Evolutionary conservation across 2,329 filamentous ascomycete species (phyloP).

Genomic region (Alternaria sp.): DNA sequence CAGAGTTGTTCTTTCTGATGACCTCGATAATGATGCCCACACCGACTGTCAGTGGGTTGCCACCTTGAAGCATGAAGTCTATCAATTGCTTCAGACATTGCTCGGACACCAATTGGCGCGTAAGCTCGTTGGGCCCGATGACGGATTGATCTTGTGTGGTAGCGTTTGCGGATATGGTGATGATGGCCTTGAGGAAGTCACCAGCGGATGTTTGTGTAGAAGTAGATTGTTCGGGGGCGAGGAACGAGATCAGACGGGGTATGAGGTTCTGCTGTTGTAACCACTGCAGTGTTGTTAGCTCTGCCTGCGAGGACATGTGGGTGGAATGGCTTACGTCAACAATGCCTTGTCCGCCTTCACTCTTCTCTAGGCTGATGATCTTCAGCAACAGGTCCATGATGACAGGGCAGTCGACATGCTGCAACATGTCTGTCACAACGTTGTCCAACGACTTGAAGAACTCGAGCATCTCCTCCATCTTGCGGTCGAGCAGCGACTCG

Average conservation of each 20-base stretch:
- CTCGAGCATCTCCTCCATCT: slow-evolving; percentile 95
- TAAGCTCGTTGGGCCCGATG: slow-evolving; percentile 96
- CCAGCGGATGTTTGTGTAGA: slow-evolving; percentile 96
- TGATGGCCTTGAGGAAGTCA: slow-evolving; percentile 98
- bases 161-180: slow-evolving; percentile 97
- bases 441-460: slow-evolving; percentile 85
- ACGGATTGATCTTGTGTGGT: slow-evolving; percentile 99
- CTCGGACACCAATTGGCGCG: slow-evolving; percentile 89
- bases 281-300: slow-evolving; percentile 68
- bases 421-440: slow-evolving; percentile 84
- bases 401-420: slow-evolving; percentile 96
- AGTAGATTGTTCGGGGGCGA: slow-evolving; percentile 84
- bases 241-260: slow-evolving; percentile 83
- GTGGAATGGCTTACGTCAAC: slow-evolving; percentile 75
- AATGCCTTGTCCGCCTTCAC: slow-evolving; percentile 88
- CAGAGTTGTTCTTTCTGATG: slow-evolving; percentile 98
- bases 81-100: slow-evolving; percentile 86
- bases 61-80: slow-evolving; percentile 88
- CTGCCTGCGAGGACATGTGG: background rate
- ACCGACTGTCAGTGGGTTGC: slow-evolving; percentile 93
- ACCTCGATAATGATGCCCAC: slow-evolving; percentile 98
- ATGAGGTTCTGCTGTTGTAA: slow-evolving; percentile 89
- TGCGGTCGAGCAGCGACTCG: slow-evolving; percentile 95
- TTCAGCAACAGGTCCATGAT: slow-evolving; percentile 97
- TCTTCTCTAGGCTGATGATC: slow-evolving; percentile 95